Evolutionary conservation across 1,284 basidiomycete genomes (phyloP).

Genomic region (Leccinum insigne): DNA sequence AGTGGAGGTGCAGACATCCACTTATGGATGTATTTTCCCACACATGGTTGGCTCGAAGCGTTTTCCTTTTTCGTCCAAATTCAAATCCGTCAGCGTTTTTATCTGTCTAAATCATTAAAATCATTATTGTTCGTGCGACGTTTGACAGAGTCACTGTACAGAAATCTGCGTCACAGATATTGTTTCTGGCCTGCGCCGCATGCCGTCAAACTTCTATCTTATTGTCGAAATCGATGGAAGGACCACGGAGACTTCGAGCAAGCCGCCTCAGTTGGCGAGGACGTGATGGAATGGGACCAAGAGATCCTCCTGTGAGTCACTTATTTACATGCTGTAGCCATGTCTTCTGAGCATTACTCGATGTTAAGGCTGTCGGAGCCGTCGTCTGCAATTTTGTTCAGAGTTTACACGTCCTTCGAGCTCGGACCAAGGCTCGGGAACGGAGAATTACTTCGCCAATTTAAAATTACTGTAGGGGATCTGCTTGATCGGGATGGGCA

Average conservation of each 20-base stretch:
- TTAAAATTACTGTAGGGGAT: background rate
- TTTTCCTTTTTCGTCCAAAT: no score
- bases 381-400: background rate
- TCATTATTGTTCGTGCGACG: no score
- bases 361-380: background rate
- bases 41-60: no score
- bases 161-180: background rate
- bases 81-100: no score
- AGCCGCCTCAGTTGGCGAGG: background rate
- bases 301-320: background rate
- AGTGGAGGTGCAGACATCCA: no score
- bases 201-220: background rate
- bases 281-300: background rate
- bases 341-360: background rate
- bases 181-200: background rate
- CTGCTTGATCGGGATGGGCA: background rate
- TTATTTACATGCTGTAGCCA: background rate
- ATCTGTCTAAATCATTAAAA: no score
- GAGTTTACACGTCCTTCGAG: background rate
- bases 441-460: background rate
- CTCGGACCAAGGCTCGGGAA: background rate
- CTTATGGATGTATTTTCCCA: no score
- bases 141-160: background rate
- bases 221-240: background rate
- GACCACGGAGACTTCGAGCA: background rate